Evolutionary conservation across 306 rosid species (phyloP), one percentile per base, ranked within the genome.

Genomic region (Rubus idaeus): DNA sequence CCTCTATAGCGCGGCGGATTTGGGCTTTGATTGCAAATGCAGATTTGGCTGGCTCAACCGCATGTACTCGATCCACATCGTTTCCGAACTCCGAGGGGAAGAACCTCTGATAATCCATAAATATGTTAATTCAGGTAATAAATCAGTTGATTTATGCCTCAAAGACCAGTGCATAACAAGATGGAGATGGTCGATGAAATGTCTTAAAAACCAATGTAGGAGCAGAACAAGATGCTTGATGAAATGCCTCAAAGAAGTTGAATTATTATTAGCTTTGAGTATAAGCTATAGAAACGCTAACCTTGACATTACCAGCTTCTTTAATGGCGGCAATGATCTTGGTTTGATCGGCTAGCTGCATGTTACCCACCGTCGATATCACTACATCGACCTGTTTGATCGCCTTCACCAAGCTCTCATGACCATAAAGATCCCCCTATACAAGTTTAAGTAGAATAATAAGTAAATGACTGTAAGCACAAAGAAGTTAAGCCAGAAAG

Each of bases 1-100:
- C 91, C 85, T 92, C 96, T 23, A 85, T 23, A 0, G 82, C 41
- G 4, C 97, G 93, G 2, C 99, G 87, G 81, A 95, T 88, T 53
- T 89, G 79, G 41, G 26, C 87, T 77, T 92, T 92, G 11, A 41
- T 3, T 0, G n/a, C 92, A 65, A 92, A 82, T 10, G 85, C 88
- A 5, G 97, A 87, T 81, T 88, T 95, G 26, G 99, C 99, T 26
- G 99, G 99, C 82, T 95, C 97, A 18, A 95, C 96, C 0, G 93
- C 92, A n/a, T 95, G 81, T 13, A 75, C 79, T 2, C 92, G 92
- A 72, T 95, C 99, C 68, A 92, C 97, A 37, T 92, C 99, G 74
- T 79, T 78, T 35, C 97, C 99, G 35, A 92, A 92, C 72, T 95
- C 99, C 0, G 99, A 90, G 8, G 99, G 99, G 16, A 90, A 90